Evolutionary conservation across 768 basidiomycete genomes (phyloP).

Genomic region (Plicaturopsis crispa): DNA sequence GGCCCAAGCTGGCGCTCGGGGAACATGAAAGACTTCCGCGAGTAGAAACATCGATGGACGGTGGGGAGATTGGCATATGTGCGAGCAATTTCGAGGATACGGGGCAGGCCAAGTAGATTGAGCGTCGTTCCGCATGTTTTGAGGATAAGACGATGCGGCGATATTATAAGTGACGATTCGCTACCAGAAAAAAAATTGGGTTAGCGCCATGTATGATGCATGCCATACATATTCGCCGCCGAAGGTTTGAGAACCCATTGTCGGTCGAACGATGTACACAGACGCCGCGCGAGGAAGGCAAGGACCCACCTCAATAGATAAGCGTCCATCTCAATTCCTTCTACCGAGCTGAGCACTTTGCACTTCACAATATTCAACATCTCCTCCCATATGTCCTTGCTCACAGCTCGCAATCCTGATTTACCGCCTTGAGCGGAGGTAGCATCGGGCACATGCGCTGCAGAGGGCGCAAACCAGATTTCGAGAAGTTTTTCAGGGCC

Average conservation of each 20-base stretch:
- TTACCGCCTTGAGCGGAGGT: slow-evolving; percentile 30
- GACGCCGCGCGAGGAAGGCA: slow-evolving; percentile 5
- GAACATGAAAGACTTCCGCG: slow-evolving; percentile 98
- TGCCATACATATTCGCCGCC: too few relatives aligned
- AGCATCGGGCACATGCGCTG: slow-evolving; percentile 47
- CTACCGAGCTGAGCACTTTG: slow-evolving; percentile 85
- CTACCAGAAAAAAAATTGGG: slow-evolving; percentile 34
- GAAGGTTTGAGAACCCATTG: not conserved
- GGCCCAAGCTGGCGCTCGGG: slow-evolving; percentile 92
- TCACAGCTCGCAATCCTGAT: slow-evolving; percentile 71
- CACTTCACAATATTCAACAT: slow-evolving; percentile 97
- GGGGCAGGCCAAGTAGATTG: slow-evolving; percentile 89
- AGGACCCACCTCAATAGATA: slow-evolving; percentile 84
- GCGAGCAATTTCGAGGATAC: slow-evolving; percentile 90
- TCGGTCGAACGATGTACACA: slow-evolving; percentile 1
- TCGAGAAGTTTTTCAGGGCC: slow-evolving; percentile 95
- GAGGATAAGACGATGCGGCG: slow-evolving; percentile 90
- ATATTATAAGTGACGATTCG: slow-evolving; percentile 95
- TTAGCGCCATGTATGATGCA: too few relatives aligned
- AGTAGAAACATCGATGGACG: slow-evolving; percentile 94
- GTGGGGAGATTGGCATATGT: slow-evolving; percentile 54
- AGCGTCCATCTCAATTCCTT: slow-evolving; percentile 88
- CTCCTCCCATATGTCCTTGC: slow-evolving; percentile 81
- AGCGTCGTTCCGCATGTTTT: slow-evolving; percentile 99
- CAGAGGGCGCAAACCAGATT: slow-evolving; percentile 90